Evolutionary conservation across 2,329 filamentous ascomycete species (phyloP), one percentile per base, ranked within the genome.

Genomic region (Diaporthe citri): DNA sequence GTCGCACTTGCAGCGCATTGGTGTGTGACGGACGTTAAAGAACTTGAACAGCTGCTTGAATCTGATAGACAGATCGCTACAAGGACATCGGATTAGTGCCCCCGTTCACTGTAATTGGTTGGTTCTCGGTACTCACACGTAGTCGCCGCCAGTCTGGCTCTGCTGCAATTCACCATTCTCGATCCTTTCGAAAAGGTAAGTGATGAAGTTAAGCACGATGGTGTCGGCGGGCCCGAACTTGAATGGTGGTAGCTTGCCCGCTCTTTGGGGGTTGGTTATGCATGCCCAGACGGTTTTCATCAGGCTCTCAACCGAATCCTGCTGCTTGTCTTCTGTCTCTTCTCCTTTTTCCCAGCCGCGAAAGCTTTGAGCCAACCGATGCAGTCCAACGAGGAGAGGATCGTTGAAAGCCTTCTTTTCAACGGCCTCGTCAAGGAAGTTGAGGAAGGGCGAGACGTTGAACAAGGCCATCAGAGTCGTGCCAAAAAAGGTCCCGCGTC

Each of bases 31-130:
- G n/a, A 69, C 34, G 22, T 10, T 20, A 1, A 20, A 69, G 48
- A 28, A 41, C 46, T 55, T 55, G n/a, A 69, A 69, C 13, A 69
- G 48, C n/a, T 69, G 64, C 17, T 41, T 39, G 64, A 69, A 69
- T 22, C 48, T 25, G 22, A 25, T 41, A 2, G 64, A 55, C 46
- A 69, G 17, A 28, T 69, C 8, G 9, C 64, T 69, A 25, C 15
- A 15, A 55, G 15, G 2, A 28, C 10, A 41, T 31, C 13, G 3
- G 9, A 12, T 69, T 15, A 55, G 64, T 55, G 22, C 34, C 15
- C 36, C 36, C 36, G 12, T 20, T 36, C 20, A 36, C 15, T 28
- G 8, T 8, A 8, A 12, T 36, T 2, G 22, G 20, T 34, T 39
- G 22, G 13, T 39, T 66, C 7, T 25, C 7, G 22, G 46, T 20